Evolutionary conservation across 768 basidiomycete species (phyloP).

Genomic region (Suillus lakei): DNA sequence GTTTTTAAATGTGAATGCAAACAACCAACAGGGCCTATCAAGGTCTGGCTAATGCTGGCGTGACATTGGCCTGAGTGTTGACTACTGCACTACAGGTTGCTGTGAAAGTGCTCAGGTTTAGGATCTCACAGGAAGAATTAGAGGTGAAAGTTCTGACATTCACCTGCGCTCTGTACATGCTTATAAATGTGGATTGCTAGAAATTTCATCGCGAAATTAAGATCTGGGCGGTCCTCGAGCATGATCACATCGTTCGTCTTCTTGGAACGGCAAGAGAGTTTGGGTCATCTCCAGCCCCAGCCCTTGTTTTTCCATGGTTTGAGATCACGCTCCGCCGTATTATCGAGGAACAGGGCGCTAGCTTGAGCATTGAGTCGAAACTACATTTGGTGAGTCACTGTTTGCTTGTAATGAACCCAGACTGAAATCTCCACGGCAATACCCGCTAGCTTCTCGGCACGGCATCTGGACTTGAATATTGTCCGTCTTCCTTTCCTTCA

Average conservation of each 20-base stretch:
- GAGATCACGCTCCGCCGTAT: constrained; percentile 8
- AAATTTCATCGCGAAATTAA: constrained; percentile 16
- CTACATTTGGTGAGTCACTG: constrained; percentile 19
- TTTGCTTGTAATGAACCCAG: background rate
- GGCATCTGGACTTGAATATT: background rate
- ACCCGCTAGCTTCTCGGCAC: background rate
- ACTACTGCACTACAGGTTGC: background rate
- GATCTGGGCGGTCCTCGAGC: constrained; percentile 20
- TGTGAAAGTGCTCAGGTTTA: background rate
- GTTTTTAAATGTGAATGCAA: background rate
- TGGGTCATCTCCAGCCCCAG: constrained; percentile 11
- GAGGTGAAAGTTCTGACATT: background rate
- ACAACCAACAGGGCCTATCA: background rate
- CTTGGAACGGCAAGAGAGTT: constrained; percentile 18
- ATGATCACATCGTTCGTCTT: constrained; percentile 24
- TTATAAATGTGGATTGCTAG: constrained; percentile 1
- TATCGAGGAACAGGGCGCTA: constrained; percentile 8
- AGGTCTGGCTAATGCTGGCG: background rate
- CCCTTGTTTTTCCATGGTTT: constrained; percentile 23
- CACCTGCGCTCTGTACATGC: background rate
- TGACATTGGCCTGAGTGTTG: background rate
- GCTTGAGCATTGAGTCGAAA: constrained; percentile 12
- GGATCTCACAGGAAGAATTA: background rate
- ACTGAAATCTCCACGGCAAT: background rate
- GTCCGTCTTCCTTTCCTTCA: background rate